Evolutionary conservation across 2,329 filamentous ascomycete species (phyloP).

Genomic region (Fusarium caatingaense): DNA sequence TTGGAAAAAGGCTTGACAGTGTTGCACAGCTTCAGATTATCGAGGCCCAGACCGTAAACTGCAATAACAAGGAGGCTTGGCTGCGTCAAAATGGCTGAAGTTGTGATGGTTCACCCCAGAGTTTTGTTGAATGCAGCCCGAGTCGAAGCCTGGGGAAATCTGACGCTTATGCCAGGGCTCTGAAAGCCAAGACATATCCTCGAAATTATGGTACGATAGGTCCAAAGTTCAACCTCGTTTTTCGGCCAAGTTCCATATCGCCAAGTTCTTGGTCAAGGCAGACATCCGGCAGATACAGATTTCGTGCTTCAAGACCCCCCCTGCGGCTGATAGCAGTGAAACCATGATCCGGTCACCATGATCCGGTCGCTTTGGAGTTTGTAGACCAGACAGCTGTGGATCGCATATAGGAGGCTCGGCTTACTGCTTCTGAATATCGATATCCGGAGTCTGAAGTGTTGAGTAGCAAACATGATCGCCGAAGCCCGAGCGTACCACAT

Average conservation of each 20-base stretch:
- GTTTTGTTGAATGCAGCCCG: constrained; percentile 23
- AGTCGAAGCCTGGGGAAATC: constrained; percentile 34
- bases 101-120: constrained; percentile 32
- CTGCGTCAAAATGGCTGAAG: constrained; percentile 22
- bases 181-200: constrained; percentile 16
- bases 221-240: background rate
- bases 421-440: constrained; percentile 8
- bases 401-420: constrained; percentile 6
- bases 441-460: background rate
- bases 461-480: constrained; percentile 20
- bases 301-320: background rate
- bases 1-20: background rate
- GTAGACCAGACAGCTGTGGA: background rate
- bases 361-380: too few relatives aligned
- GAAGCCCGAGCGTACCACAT: constrained; percentile 21
- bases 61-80: constrained; percentile 23
- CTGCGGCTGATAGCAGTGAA: constrained; percentile 13
- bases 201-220: constrained; percentile 28
- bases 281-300: background rate
- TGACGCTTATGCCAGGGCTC: constrained; percentile 23
- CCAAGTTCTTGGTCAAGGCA: constrained; percentile 12
- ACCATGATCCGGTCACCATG: too few relatives aligned
- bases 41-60: constrained; percentile 6
- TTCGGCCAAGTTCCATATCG: constrained; percentile 38
- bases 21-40: background rate